Conservation (phyloP, 805 yeast species). For the Pichia manshurica region DNA sequence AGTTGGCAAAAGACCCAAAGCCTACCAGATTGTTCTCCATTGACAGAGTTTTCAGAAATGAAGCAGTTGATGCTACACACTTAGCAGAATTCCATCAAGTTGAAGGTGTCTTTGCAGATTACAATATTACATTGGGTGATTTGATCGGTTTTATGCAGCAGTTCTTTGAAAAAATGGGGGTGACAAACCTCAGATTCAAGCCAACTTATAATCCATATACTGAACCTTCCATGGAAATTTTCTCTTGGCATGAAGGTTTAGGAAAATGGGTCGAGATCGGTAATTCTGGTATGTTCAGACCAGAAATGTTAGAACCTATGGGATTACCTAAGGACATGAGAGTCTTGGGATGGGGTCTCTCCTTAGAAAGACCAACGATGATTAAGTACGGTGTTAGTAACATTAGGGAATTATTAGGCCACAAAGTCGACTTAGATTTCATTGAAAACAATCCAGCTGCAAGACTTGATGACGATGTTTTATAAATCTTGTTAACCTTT, state of each 20-base stretch:
- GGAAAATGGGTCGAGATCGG: constrained; percentile 99
- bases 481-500: constrained; percentile 16
- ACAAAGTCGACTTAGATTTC: constrained; percentile 90
- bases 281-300: constrained; percentile 99
- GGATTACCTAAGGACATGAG: constrained; percentile 92
- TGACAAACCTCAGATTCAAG: constrained; percentile 88
- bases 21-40: constrained; percentile 92
- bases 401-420: constrained; percentile 95
- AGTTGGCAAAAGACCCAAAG: constrained; percentile 80
- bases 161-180: constrained; percentile 97
- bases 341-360: constrained; percentile 95
- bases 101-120: constrained; percentile 98
- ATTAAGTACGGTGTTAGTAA: constrained; percentile 93
- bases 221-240: constrained; percentile 97
- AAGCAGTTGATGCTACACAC: constrained; percentile 99
- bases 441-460: constrained; percentile 97
- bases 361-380: constrained; percentile 98
- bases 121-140: constrained; percentile 89
- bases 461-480: constrained; percentile 77
- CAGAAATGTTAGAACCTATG: constrained; percentile 98
- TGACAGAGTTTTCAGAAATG: constrained; percentile 98
- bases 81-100: constrained; percentile 99
- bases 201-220: constrained; percentile 99
- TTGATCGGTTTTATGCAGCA: constrained; percentile 97
- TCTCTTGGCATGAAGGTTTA: constrained; percentile 92